Evolutionary conservation across 306 rosid genomes (phyloP), one percentile per base, ranked within the genome.

Genomic region (Argentina anserina): DNA sequence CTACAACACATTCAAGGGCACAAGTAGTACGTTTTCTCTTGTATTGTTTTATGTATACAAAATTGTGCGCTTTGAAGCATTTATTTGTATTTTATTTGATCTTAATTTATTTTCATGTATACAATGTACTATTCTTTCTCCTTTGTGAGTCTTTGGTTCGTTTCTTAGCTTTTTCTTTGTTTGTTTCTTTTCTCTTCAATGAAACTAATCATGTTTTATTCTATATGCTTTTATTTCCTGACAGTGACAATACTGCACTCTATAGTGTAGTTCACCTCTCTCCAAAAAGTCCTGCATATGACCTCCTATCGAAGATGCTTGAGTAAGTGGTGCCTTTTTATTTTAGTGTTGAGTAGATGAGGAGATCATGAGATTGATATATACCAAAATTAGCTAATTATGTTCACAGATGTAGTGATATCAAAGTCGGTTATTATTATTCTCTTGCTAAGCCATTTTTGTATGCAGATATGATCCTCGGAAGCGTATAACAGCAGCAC

Each of bases 301-400:
- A 91, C 81, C 98, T 93, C 65, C 80, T 93, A 72, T 89, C 98
- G 70, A 93, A 80, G 92, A 93, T 93, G 98, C 97, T 93, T 1
- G 98, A 93, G 98, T 93, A 89, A 81, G 97, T 87, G 84, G 49
- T 84, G 49, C 80, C 78, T 75, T 79, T 77, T 58, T 28, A 13
- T 2, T 28, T 28, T 64, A 55, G 29, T 36, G 53, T 53, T 29
- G 41, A 49, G 40, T 14, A 55, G 18, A 70, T 9, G 9, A 20
- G 49, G 64, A 52, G 64, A 36, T 59, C 7, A 50, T 70, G 49
- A 36, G 12, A 12, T 37, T 28, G 39, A 58, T 58, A 6, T 58
- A 28, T 14, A 26, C 9, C 20, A 29, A 28, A 58, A 56, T 58
- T 36, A 40, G 10, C n/a, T 21, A 18, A 20, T 11, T 59, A 9